These are phyloP conservation scores for Phialophora chinensis DNA, from an alignment of 2,329 filamentous ascomycete genomes.

Conservation along the genomic window DNA sequence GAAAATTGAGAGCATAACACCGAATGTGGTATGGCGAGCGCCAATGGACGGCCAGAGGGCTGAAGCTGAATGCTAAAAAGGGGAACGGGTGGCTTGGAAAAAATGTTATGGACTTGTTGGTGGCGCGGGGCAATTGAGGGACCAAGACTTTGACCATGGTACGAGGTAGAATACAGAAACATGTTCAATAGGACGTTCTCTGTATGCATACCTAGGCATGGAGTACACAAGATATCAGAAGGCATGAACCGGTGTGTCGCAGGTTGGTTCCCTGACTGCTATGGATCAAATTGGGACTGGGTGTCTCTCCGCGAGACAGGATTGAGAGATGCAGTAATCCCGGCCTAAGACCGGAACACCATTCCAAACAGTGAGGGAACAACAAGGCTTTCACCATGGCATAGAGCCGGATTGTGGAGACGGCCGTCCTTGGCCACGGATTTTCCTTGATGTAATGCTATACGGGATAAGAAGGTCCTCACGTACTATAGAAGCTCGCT, in stretches of 20 bases:
- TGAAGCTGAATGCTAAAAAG: slow-evolving; percentile 23
- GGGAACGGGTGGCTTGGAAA: slow-evolving; percentile 32
- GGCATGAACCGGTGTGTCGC: background rate
- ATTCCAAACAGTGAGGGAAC: background rate
- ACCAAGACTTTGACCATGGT: slow-evolving; percentile 2
- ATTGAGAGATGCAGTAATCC: background rate
- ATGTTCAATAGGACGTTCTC: background rate
- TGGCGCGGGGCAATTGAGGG: slow-evolving; percentile 10
- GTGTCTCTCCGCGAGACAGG: background rate
- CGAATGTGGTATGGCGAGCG: slow-evolving; percentile 21
- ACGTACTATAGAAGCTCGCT: background rate
- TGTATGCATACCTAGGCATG: background rate
- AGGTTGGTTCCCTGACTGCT: background rate
- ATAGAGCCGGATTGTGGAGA: background rate
- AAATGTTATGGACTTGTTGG: slow-evolving; percentile 17
- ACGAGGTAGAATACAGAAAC: background rate
- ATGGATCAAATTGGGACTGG: background rate
- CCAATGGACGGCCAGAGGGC: slow-evolving; percentile 12
- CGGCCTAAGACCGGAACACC: background rate
- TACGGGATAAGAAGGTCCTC: no score
- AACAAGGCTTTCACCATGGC: background rate
- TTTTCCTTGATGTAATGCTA: background rate
- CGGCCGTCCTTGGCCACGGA: background rate
- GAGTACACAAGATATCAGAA: background rate
- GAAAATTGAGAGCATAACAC: slow-evolving; percentile 15